Conservation (phyloP, 352 stramenopile species). For the Aphanomyces astaci region DNA sequence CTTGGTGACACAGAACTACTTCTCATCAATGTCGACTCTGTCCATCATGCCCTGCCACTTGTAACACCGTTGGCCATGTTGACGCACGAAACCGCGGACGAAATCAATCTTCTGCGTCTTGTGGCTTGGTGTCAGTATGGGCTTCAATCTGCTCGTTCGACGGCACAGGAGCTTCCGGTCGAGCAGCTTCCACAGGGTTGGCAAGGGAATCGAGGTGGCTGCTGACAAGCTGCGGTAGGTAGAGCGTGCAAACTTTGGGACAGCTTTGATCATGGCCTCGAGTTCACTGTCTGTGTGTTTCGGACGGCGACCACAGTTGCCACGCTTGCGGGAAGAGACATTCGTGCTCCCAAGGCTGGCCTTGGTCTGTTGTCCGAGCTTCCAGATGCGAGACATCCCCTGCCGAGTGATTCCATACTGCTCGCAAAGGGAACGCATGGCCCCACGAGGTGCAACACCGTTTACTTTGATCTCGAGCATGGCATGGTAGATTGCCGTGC, state of each 20-base stretch:
- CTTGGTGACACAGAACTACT: slow-evolving; percentile 8
- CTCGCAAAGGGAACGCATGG: neutral
- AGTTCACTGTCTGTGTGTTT: neutral
- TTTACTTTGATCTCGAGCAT: neutral
- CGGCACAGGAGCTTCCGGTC: neutral
- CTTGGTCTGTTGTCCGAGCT: neutral
- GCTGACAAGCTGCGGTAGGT: neutral
- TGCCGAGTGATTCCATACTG: neutral
- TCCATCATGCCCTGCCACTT: slow-evolving; percentile 4
- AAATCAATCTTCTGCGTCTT: neutral
- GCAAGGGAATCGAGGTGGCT: neutral
- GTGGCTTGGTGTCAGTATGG: neutral
- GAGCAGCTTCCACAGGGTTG: neutral
- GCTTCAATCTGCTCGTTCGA: neutral
- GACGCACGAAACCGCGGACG: neutral
- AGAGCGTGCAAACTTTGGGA: neutral
- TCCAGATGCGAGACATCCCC: neutral
- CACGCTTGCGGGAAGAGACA: neutral
- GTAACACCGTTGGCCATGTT: neutral
- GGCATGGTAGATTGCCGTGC: neutral
- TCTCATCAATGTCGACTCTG: slow-evolving; percentile 13
- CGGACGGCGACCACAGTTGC: neutral
- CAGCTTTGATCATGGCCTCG: neutral
- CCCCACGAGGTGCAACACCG: neutral
- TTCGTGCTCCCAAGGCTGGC: neutral